Evolutionary conservation across 805 yeast genomes (phyloP).

Genomic region (Lachancea waltii): DNA sequence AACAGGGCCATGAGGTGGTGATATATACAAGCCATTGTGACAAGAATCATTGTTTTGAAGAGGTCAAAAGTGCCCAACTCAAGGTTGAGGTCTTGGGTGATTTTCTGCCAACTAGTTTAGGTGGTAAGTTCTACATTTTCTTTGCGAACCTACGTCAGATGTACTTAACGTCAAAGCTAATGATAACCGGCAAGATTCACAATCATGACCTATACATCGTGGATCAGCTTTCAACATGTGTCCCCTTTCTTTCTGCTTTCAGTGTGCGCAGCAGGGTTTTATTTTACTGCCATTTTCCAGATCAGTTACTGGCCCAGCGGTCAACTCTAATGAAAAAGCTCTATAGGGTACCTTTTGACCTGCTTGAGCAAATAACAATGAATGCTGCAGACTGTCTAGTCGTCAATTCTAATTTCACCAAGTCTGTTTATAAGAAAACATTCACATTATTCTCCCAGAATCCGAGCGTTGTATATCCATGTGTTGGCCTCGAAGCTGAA

Average conservation of each 20-base stretch:
- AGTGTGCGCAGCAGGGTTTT: conserved; percentile 46
- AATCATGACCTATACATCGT: conserved; percentile 68
- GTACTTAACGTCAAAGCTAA: conserved; percentile 48
- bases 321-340: conserved; percentile 47
- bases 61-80: conserved; percentile 54
- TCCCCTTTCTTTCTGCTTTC: conserved; percentile 53
- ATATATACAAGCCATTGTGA: conserved; percentile 92
- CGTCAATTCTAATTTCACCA: conserved; percentile 86
- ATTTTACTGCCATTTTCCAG: conserved; percentile 97
- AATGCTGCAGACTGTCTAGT: conserved; percentile 68
- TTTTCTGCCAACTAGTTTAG: conserved; percentile 62
- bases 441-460: conserved; percentile 39
- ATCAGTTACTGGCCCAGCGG: conserved; percentile 64
- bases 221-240: conserved; percentile 81
- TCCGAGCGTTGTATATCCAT: conserved; percentile 41
- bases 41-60: conserved; percentile 82
- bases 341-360: conserved; percentile 79
- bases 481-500: conserved; percentile 51
- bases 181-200: conserved; percentile 39
- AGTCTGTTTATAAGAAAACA: conserved; percentile 55
- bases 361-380: conserved; percentile 77
- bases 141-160: conserved; percentile 83
- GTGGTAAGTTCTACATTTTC: conserved; percentile 66
- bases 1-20: conserved; percentile 52
- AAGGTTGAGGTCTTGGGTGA: conserved; percentile 76